A percentile compares a stretch with the other conserved stretches of the same genome.
These are phyloP conservation scores for Castanea crenata DNA, from an alignment of 306 rosid species.

Conservation along the genomic window DNA sequence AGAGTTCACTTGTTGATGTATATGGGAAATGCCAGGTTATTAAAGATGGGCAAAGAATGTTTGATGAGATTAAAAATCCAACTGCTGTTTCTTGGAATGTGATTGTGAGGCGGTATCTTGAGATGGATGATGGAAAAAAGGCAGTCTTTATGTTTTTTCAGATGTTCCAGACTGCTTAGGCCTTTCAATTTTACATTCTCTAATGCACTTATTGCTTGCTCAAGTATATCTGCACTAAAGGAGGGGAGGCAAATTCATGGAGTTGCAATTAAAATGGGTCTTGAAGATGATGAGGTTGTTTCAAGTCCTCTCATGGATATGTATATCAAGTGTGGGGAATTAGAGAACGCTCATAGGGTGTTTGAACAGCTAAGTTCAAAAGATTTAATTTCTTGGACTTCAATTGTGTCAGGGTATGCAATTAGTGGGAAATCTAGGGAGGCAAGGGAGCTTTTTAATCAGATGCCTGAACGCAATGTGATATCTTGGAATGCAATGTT, in stretches of 20 bases:
- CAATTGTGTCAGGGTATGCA: constrained; percentile 64
- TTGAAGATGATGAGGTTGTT: constrained; percentile 49
- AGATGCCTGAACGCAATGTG: constrained; percentile 72
- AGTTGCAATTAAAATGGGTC: constrained; percentile 47
- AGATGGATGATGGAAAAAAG: constrained; percentile 47
- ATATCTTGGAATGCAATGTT: constrained; percentile 86
- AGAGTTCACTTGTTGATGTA: constrained; percentile 68
- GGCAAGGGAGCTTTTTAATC: constrained; percentile 60
- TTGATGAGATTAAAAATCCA: constrained; percentile 49
- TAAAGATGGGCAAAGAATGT: constrained; percentile 50
- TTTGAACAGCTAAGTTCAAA: constrained; percentile 50
- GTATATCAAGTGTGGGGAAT: constrained; percentile 61
- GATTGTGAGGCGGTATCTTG: constrained; percentile 69
- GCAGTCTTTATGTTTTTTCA: constrained; percentile 50
- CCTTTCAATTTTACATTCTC: constrained; percentile 67
- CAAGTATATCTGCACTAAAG: constrained; percentile 34
- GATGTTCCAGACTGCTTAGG: constrained; percentile 42
- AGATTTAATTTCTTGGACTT: constrained; percentile 62
- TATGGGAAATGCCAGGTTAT: constrained; percentile 60
- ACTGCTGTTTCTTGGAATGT: constrained; percentile 81
- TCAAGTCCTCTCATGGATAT: constrained; percentile 53
- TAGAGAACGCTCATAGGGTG: constrained; percentile 44
- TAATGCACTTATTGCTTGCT: constrained; percentile 67
- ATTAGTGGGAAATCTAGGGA: constrained; percentile 48
- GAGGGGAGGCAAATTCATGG: constrained; percentile 74